Percentiles rank a stretch among this genome's conserved stretches.
Conservation (phyloP, 257 asterid genomes). For the Perilla frutescens region DNA sequence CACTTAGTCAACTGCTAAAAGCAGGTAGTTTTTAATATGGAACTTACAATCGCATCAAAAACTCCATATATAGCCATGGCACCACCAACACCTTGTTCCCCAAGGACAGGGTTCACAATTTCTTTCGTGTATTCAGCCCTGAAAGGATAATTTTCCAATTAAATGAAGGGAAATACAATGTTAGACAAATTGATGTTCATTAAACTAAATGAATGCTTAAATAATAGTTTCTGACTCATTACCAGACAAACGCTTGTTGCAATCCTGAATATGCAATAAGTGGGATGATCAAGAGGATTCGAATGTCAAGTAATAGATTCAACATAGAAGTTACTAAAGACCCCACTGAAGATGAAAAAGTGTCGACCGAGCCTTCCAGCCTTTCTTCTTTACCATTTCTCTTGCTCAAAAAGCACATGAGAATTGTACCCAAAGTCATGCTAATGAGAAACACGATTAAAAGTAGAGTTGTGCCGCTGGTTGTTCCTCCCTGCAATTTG, state of each 20-base stretch:
- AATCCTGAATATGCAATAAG: constrained; percentile 92
- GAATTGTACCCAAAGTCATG: constrained; percentile 77
- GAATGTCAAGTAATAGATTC: constrained; percentile 63
- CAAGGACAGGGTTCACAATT: constrained; percentile 78
- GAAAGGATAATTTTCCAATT: constrained; percentile 24
- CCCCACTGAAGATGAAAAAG: constrained; percentile 60
- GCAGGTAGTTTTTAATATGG: constrained; percentile 15
- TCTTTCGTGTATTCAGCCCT: constrained; percentile 98
- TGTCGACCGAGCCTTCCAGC: constrained; percentile 46
- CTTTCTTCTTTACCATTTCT: constrained; percentile 69
- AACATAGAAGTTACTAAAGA: constrained; percentile 60
- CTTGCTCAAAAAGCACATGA: constrained; percentile 85
- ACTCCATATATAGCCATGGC: constrained; percentile 93
- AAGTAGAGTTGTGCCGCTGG: constrained; percentile 84
- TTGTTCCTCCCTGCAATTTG: constrained; percentile 76
- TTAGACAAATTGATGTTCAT: neutral
- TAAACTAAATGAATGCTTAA: constrained; percentile 13
- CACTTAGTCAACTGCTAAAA: constrained; percentile 12
- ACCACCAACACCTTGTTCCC: constrained; percentile 97
- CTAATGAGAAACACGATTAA: constrained; percentile 71
- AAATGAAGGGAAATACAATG: constrained; percentile 19
- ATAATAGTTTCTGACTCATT: constrained; percentile 34
- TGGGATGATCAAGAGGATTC: constrained; percentile 86
- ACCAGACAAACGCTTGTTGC: constrained; percentile 97
- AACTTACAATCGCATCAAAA: constrained; percentile 89